Evolutionary conservation across 1,139 yeast genomes (phyloP), one percentile per base, ranked within the genome.

Genomic region (Petasospora fabianii): DNA sequence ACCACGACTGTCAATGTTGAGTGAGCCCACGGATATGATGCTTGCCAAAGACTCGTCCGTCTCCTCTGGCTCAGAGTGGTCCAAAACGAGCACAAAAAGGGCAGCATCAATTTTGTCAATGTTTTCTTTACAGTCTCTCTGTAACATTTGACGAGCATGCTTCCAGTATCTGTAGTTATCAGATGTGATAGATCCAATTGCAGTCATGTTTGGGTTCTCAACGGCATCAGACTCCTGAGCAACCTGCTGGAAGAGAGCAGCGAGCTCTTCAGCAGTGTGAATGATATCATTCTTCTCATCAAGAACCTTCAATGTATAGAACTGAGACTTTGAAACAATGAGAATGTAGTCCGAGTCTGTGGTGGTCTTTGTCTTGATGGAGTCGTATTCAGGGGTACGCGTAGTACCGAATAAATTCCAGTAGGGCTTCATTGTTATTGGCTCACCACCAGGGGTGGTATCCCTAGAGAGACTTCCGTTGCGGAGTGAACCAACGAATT

Each of bases 161-260:
- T 68, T 75, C 94, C 94, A 84, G 43, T 73, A 64, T 26, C 69
- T 67, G 55, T 73, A 77, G 12, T 77, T 67, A 55, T 82, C 88
- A 0, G 90, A 79, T 3, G 92, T 81, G 39, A 83, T 66, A 5
- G 85, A 69, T 5, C 90, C 88, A 47, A 83, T 64, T 0, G 87
- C 80, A 39, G 77, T 71, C 44, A 69, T 71, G 37, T 69, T 72
- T 21, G 72, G 61, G 17, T 63, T 60, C 43, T 65, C 69, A 17
- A 66, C 61, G 5, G 55, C 48, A 10, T 55, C 49, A 10, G 41
- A 39, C 41, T 72, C 77, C 15, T 65, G 64, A 30, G 80, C 58
- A 13, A 84, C 73, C 7, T 64, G 57, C 41, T 70, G 69, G 30
- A 83, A 65, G 9, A 80, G 64, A 4, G 63, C 58, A 1, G 76